phyloP scores from a whole-genome alignment of 2,329 filamentous ascomycete species.

The Fusarium fracticaudum region DNA sequence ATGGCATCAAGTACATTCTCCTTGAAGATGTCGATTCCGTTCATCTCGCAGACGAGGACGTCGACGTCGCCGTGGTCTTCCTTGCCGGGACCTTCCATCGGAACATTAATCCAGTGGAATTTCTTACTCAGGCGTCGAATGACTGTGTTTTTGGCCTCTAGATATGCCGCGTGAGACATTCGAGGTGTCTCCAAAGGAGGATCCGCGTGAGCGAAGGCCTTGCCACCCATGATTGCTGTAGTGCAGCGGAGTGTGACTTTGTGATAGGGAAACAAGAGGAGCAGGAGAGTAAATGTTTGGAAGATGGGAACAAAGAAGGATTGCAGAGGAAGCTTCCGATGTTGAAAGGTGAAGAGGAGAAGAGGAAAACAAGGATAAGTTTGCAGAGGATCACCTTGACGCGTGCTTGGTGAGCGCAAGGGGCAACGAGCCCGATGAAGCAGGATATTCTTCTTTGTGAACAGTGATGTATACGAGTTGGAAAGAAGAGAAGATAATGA shows the following conservation, averaged over 20 bases:
- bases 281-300: not conserved
- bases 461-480: not conserved
- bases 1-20: slow-evolving; percentile 44
- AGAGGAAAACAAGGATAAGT: not conserved
- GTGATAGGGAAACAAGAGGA: not conserved
- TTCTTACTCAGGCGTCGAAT: slow-evolving; percentile 53
- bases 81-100: slow-evolving; percentile 77
- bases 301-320: not conserved
- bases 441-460: not conserved
- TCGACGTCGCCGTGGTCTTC: slow-evolving; percentile 77
- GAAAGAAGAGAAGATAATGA: not conserved
- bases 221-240: slow-evolving; percentile 69
- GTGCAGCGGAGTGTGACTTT: not conserved
- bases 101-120: slow-evolving; percentile 65
- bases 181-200: slow-evolving; percentile 69
- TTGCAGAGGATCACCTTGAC: not conserved
- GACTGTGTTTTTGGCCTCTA: slow-evolving; percentile 58
- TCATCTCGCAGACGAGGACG: slow-evolving; percentile 64
- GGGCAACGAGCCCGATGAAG: not conserved
- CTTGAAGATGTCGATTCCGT: slow-evolving; percentile 2
- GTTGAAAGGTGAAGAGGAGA: not conserved
- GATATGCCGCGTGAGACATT: slow-evolving; percentile 69
- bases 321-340: not conserved
- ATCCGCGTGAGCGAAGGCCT: slow-evolving; percentile 60
- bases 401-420: not conserved